Conservation (phyloP, 352 stramenopile genomes). For the Phytophthora niederhauseri region DNA sequence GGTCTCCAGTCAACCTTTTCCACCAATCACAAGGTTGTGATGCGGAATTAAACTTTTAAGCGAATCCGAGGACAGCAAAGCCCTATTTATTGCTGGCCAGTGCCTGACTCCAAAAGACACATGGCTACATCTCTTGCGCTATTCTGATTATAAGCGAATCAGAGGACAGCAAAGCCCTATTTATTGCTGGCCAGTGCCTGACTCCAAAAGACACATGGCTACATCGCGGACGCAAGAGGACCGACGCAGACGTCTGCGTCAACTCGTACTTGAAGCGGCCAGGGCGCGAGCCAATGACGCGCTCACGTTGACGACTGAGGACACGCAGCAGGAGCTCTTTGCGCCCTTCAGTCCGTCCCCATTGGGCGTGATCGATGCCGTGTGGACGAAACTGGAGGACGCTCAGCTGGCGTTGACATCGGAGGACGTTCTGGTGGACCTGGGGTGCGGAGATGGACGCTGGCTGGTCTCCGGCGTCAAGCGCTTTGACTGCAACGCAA, state of each 20-base stretch:
- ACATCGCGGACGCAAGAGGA: constrained; percentile 12
- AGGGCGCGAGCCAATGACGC: constrained; percentile 52
- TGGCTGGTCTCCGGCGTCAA: constrained; percentile 78
- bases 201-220: constrained; percentile 30
- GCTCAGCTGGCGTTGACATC: constrained; percentile 22
- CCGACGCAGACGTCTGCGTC: constrained; percentile 46
- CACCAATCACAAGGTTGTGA: too few relatives aligned
- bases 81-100: constrained; percentile 16
- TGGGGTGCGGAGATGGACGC: constrained; percentile 80
- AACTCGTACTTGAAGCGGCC: constrained; percentile 71
- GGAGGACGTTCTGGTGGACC: constrained; percentile 76
- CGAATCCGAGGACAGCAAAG: constrained; percentile 20
- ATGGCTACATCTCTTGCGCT: constrained; percentile 46
- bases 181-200: constrained; percentile 21
- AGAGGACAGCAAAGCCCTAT: background rate
- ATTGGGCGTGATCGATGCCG: constrained; percentile 52
- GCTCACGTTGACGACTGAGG: constrained; percentile 39
- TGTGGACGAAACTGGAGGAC: constrained; percentile 59
- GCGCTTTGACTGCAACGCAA: constrained; percentile 57
- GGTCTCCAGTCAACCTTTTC: constrained; percentile 41
- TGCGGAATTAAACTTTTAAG: too few relatives aligned
- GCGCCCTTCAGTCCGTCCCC: constrained; percentile 82
- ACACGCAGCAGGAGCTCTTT: constrained; percentile 48
- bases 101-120: constrained; percentile 10
- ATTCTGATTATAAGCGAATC: too few relatives aligned